phyloP scores from a whole-genome alignment of 352 stramenopile species.

The Peronospora tabacina region DNA sequence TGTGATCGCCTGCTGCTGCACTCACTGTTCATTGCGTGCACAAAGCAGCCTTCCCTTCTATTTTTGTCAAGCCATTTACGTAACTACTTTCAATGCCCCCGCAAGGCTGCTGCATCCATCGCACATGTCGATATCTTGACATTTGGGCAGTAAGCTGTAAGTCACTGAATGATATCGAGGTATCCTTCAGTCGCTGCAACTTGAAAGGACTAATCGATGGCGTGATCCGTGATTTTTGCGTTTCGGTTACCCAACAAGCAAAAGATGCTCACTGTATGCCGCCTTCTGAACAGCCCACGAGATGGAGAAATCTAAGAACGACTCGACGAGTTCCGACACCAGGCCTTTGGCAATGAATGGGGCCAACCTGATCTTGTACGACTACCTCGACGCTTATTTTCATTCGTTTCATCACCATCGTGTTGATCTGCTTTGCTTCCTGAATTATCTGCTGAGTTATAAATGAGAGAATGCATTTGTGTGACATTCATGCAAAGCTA shows the following conservation, averaged over 20 bases:
- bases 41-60: slow-evolving; percentile 45
- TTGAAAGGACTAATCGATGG: slow-evolving; percentile 52
- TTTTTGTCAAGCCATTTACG: slow-evolving; percentile 54
- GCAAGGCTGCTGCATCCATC: slow-evolving; percentile 68
- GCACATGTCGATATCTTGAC: slow-evolving; percentile 31
- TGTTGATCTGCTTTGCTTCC: slow-evolving; percentile 9
- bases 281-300: slow-evolving; percentile 51
- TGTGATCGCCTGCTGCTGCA: slow-evolving; percentile 43
- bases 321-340: slow-evolving; percentile 36
- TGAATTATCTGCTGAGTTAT: slow-evolving; percentile 11
- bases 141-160: slow-evolving; percentile 28
- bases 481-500: slow-evolving; percentile 16
- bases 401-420: slow-evolving; percentile 25
- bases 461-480: slow-evolving; percentile 6
- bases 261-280: slow-evolving; percentile 39
- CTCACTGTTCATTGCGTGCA: slow-evolving; percentile 55
- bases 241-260: slow-evolving; percentile 34
- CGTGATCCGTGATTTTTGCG: slow-evolving; percentile 33
- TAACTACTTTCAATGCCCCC: slow-evolving; percentile 45
- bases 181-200: slow-evolving; percentile 39
- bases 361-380: slow-evolving; percentile 22
- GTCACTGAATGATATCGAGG: slow-evolving; percentile 32
- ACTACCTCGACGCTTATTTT: slow-evolving; percentile 39
- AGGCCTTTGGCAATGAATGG: slow-evolving; percentile 30
- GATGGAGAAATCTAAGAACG: slow-evolving; percentile 45